Evolutionary conservation across 306 rosid species (phyloP).

Genomic region (Medicago ruthenica): DNA sequence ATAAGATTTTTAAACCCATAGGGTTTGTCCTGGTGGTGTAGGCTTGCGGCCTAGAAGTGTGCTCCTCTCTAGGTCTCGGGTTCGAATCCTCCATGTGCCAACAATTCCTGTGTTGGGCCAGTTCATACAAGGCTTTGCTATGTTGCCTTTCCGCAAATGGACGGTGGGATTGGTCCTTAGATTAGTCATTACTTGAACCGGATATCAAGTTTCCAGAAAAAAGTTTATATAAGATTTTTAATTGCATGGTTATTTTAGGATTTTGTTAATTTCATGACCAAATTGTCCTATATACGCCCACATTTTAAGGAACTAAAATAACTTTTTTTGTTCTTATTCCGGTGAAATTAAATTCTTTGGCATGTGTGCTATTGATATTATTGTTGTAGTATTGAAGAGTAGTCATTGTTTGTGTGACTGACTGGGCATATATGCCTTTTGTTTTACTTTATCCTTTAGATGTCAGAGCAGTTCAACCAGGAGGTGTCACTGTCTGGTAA

Average conservation of each 20-base stretch:
- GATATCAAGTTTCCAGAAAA: too few species aligned
- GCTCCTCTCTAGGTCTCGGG: too few species aligned
- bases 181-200: too few species aligned
- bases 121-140: too few species aligned
- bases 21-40: too few species aligned
- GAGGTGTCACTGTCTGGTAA: constrained; percentile 78
- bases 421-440: constrained; percentile 10
- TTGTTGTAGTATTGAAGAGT: not conserved
- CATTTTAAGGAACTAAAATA: not conserved
- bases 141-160: too few species aligned
- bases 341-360: constrained; percentile 1
- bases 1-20: too few species aligned
- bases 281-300: not conserved
- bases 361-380: not conserved
- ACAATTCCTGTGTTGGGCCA: too few species aligned
- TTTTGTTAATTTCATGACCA: not conserved
- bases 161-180: too few species aligned
- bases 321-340: not conserved
- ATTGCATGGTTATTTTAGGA: not conserved
- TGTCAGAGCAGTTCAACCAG: constrained; percentile 92
- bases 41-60: too few species aligned
- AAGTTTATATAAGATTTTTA: not conserved
- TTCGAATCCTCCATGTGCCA: too few species aligned
- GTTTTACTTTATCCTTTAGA: constrained; percentile 47
- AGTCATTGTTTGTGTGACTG: not conserved